phyloP scores from a whole-genome alignment of 805 yeast species.

The Saccharomycopsis sp. region DNA sequence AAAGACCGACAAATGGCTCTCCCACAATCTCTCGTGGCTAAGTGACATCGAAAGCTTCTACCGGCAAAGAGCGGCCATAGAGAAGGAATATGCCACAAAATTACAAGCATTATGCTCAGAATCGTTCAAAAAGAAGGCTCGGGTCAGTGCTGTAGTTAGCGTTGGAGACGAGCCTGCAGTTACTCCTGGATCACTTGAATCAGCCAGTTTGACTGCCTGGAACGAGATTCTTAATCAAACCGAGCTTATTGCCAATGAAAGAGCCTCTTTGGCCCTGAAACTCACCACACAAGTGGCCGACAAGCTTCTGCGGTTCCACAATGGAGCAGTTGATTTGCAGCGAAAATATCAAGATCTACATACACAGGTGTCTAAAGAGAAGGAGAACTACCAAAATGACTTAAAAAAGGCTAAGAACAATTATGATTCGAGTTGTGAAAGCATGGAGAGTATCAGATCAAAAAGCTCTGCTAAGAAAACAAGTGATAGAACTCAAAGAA shows the following conservation, averaged over 20 bases:
- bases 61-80: conserved; percentile 73
- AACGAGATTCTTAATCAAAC: conserved; percentile 79
- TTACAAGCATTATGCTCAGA: conserved; percentile 58
- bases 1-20: conserved; percentile 72
- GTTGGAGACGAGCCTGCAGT: conserved; percentile 89
- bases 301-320: conserved; percentile 48
- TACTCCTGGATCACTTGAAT: conserved; percentile 93
- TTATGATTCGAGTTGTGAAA: conserved; percentile 77
- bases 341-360: conserved; percentile 52
- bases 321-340: conserved; percentile 47
- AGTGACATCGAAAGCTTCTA: conserved; percentile 77
- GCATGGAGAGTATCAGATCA: conserved; percentile 73
- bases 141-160: conserved; percentile 54
- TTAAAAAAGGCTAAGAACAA: conserved; percentile 58
- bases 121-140: conserved; percentile 71
- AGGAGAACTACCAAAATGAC: conserved; percentile 45
- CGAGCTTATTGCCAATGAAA: conserved; percentile 69
- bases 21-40: conserved; percentile 67
- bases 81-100: conserved; percentile 72
- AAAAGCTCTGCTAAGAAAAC: conserved; percentile 59
- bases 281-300: conserved; percentile 53
- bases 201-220: conserved; percentile 87
- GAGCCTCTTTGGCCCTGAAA: conserved; percentile 50
- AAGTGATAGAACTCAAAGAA: conserved; percentile 36
- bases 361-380: conserved; percentile 46